Evolutionary conservation across 768 basidiomycete genomes (phyloP).

Genomic region (Agrocybe praecox): DNA sequence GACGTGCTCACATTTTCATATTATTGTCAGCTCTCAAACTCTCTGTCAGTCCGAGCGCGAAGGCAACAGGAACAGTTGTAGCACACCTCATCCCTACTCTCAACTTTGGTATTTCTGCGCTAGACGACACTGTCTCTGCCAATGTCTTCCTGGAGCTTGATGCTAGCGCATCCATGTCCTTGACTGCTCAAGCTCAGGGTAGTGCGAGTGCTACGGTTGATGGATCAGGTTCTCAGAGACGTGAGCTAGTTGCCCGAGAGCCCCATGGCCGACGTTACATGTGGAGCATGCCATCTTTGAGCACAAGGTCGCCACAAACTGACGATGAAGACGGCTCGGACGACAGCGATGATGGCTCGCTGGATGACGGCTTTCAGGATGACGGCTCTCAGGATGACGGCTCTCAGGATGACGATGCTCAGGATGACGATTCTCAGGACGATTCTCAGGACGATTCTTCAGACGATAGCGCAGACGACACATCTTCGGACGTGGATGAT

Average conservation of each 20-base stretch:
- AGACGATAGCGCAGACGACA: constrained; percentile 1
- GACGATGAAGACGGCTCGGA: not conserved
- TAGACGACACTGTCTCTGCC: constrained; percentile 36
- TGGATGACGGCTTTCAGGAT: not conserved
- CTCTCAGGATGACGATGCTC: not conserved
- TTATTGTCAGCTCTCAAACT: constrained; percentile 37
- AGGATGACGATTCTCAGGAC: not conserved
- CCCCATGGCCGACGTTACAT: not conserved
- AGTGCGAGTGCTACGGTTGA: not conserved
- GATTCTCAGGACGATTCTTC: not conserved
- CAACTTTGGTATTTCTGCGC: constrained; percentile 45
- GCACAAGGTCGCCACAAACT: not conserved
- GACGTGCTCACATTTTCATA: not conserved
- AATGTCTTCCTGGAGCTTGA: constrained; percentile 46
- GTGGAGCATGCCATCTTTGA: not conserved
- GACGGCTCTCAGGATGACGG: not conserved
- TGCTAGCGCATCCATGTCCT: constrained; percentile 31
- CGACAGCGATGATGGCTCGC: not conserved
- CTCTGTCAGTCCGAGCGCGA: constrained; percentile 38
- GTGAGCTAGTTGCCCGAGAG: not conserved
- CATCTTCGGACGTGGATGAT: not conserved
- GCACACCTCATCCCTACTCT: constrained; percentile 53
- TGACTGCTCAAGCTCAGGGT: constrained; percentile 14
- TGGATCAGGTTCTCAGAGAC: not conserved
- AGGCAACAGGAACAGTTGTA: constrained; percentile 40